Base-by-base conservation (phyloP, 345 rosid species). In the Anastatica hierochuntica region DNA sequence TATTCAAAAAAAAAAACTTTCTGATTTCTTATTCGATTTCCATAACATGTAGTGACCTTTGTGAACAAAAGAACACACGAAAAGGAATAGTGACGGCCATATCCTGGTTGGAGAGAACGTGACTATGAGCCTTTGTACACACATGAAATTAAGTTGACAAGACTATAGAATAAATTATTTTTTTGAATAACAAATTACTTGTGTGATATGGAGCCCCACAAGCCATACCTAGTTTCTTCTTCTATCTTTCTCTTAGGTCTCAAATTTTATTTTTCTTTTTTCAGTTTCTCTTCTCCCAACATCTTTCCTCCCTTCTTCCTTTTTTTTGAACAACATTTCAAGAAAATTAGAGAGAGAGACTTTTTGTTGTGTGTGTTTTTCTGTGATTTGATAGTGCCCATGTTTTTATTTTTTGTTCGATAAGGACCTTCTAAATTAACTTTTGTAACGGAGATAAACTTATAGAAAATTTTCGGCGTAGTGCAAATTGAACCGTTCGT, bases 161-260 rank as follows among this genome's bases (percentile, higher is more conserved):
- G n/a, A n/a, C n/a, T n/a, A n/a, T n/a, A n/a, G n/a, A n/a, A n/a
- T n/a, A n/a, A n/a, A n/a, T n/a, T n/a, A n/a, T n/a, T n/a, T n/a
- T n/a, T n/a, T n/a, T n/a, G n/a, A n/a, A 46, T 33, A 48, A 23
- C 48, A 56, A 56, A 56, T 10, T 9, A 56, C 46, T 62, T n/a
- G n/a, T 63, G 58, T 41, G 10, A 56, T 31, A 55, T 70, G 85
- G 82, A 74, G 60, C 81, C 88, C 88, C 53, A 72, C 83, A 57
- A 51, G 54, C 78, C 76, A 71, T 58, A 68, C 66, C 66, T 77
- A 68, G 63, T 66, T 75, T 24, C 73, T 77, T 61, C 62, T 66
- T 61, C 64, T 66, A 64, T 64, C 47, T 52, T 63, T 58, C 79
- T 70, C 17, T 61, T 69, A 36, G 60, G 34, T 46, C 9, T 11